Evolutionary conservation across 75 land plant genomes (phyloP), one percentile per base, ranked within the genome.

Genomic region (Gnetum montanum): DNA sequence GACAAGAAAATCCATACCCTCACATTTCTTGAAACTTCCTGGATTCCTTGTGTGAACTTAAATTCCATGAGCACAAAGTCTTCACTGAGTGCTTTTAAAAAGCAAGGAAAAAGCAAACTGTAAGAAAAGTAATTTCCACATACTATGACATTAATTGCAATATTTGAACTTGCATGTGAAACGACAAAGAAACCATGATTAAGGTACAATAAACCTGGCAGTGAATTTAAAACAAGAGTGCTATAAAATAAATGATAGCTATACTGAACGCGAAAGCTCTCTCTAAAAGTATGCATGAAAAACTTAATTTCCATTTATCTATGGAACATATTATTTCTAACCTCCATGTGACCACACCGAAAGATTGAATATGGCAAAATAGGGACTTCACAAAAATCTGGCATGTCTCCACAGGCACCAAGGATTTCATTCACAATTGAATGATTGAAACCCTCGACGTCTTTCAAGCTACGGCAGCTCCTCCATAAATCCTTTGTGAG

Each of bases 381-480:
- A 30, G 83, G 86, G 31, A 68, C 75, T 31, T 84, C 76, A 34
- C 43, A 37, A 40, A 63, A 24, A 23, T 20, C 54, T 23, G 74
- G 78, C 37, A 64, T 59, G 16, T 74, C 64, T 28, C 95, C 95
- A 74, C 86, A 84, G 15, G 97, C 97, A 10, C 97, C 97, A 57
- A 92, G 68, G 6, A 60, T 64, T 40, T 60, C 54, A 65, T 88
- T 92, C 28, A 74, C 84, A 29, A 59, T 29, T 28, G 84, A 66
- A 62, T 92, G 95, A 49, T 85, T 83, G 60, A 92, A 92, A 20
- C 95, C 97, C 65, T 92, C 96, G 56, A 92, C 65, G 28, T 58
- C 54, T 25, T 61, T 60, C 4, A 92, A 67, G 59, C 65, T 41
- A 35, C 86, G 54, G 8, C 90, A 83, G 41, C 97, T 92, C 34